A percentile compares a stretch with the other conserved stretches of the same genome.
phyloP scores from a whole-genome alignment of 2,329 filamentous ascomycete genomes.

The Coniochaeta hoffmannii region DNA sequence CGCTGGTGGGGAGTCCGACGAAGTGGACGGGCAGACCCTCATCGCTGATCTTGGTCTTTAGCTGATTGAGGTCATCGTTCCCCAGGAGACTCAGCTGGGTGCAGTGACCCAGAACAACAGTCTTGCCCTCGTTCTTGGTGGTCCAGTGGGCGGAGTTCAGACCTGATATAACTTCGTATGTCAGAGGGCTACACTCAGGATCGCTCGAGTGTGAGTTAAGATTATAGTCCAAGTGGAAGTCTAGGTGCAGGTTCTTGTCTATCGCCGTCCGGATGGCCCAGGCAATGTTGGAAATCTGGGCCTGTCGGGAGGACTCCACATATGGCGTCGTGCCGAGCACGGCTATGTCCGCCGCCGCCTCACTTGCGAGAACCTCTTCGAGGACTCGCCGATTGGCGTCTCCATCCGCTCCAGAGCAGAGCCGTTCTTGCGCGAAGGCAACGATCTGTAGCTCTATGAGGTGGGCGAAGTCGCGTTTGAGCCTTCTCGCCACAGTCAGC shows the following conservation, averaged over 20 bases:
- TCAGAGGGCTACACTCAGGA: slow-evolving; percentile 38
- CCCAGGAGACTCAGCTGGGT: slow-evolving; percentile 54
- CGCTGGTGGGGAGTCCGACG: slow-evolving; percentile 62
- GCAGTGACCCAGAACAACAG: slow-evolving; percentile 59
- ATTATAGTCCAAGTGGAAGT: slow-evolving; percentile 68
- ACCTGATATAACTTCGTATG: slow-evolving; percentile 45
- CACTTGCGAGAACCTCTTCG: slow-evolving; percentile 19
- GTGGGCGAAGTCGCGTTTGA: slow-evolving; percentile 47
- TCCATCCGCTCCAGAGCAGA: slow-evolving; percentile 49
- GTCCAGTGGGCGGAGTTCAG: slow-evolving; percentile 45
- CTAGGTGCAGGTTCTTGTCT: slow-evolving; percentile 46
- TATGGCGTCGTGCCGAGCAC: slow-evolving; percentile 64
- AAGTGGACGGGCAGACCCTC: slow-evolving; percentile 53
- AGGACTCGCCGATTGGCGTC: slow-evolving; percentile 43
- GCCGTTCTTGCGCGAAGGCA: slow-evolving; percentile 62
- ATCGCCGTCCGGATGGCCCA: slow-evolving; percentile 54
- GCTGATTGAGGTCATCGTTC: slow-evolving; percentile 36
- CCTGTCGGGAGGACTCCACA: slow-evolving; percentile 47
- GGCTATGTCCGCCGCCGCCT: slow-evolving; percentile 34
- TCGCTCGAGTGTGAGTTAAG: slow-evolving; percentile 32
- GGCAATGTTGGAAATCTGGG: slow-evolving; percentile 48
- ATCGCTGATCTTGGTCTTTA: slow-evolving; percentile 39
- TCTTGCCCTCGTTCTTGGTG: slow-evolving; percentile 29
- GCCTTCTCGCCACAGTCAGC: slow-evolving; percentile 43
- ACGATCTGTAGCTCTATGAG: slow-evolving; percentile 58